Base-by-base conservation (phyloP, 202 grass and related monocot genomes). In the Panicum hallii region DNA sequence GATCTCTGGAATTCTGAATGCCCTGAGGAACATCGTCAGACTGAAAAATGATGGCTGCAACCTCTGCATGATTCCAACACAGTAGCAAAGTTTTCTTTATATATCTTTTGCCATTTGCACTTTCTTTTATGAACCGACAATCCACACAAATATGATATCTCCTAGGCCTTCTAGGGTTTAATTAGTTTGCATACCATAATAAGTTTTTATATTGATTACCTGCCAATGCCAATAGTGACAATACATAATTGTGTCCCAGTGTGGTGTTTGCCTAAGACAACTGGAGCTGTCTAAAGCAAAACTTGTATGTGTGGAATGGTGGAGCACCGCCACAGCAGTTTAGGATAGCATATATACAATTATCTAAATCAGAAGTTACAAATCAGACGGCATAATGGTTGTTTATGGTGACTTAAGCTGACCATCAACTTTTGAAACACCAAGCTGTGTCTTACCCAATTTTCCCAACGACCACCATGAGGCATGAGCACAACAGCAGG, bases 211-310 rank as follows among this genome's bases (percentile, higher is more conserved):
- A 87, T 84, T 84, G 76, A 53, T 43, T 84, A 90, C 84, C 84
- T 84, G 87, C 84, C 85, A 74, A 40, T 62, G 79, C 85, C 89
- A 84, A 80, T 87, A 90, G 81, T 5, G 12, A 20, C 69, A 64
- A 87, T 84, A 32, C 10, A 61, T 28, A 84, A 79, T 83, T 83
- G 45, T 84, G 62, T 72, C 52, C 67, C 74, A 69, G 3, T 63
- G 46, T 79, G 60, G 16, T 79, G 67, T 77, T 34, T 65, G 28
- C 78, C 42, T 80, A 57, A 48, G 68, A 68, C 45, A 90, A 80
- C 20, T 70, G 53, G 70, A 44, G 56, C 52, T 84, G 85, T 75
- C 81, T 87, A 90, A 87, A 87, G 89, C 69, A 80, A 50, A 76
- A 84, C 7, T 20, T 10, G 53, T 82, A 45, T 38, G 8, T 44